Percentiles rank a stretch among this genome's conserved stretches.
phyloP scores from a whole-genome alignment of 2,329 filamentous ascomycete species.

The Byssothecium circinans region DNA sequence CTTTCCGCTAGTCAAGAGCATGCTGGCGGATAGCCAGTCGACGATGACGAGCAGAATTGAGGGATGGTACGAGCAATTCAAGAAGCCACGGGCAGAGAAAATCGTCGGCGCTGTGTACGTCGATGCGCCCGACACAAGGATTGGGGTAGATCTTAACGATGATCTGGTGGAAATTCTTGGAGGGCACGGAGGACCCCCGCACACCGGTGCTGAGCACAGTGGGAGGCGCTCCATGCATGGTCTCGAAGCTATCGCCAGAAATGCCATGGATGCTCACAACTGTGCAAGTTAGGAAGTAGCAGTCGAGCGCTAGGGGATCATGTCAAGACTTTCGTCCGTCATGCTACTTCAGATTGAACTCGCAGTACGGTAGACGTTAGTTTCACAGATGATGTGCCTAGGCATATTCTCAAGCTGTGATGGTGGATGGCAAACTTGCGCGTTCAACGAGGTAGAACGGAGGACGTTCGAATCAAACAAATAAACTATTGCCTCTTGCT shows the following conservation, averaged over 20 bases:
- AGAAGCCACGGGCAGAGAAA: constrained; percentile 5
- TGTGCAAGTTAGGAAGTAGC: not conserved
- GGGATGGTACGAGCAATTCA: constrained; percentile 18
- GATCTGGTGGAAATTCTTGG: constrained; percentile 1
- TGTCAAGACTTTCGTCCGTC: too few species aligned
- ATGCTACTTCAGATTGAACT: too few species aligned
- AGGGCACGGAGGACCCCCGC: constrained; percentile 3
- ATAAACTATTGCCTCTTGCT: too few species aligned
- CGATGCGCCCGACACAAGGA: constrained; percentile 5
- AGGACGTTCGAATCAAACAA: too few species aligned
- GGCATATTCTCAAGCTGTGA: too few species aligned
- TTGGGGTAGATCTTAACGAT: constrained; percentile 7
- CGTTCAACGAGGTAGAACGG: too few species aligned
- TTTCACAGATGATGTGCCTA: too few species aligned
- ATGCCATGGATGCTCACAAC: constrained; percentile 8
- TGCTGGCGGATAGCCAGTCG: constrained; percentile 12
- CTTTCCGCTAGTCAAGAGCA: constrained; percentile 3
- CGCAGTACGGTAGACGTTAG: too few species aligned
- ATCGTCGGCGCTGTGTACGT: constrained; percentile 9
- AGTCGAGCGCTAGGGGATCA: too few species aligned
- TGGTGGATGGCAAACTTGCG: too few species aligned
- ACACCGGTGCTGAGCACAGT: constrained; percentile 19
- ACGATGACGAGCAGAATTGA: constrained; percentile 7
- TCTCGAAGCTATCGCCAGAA: constrained; percentile 12
- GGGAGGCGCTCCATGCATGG: constrained; percentile 14